Conservation (phyloP, 2,329 filamentous ascomycete species). For the Colletotrichum filicis region DNA sequence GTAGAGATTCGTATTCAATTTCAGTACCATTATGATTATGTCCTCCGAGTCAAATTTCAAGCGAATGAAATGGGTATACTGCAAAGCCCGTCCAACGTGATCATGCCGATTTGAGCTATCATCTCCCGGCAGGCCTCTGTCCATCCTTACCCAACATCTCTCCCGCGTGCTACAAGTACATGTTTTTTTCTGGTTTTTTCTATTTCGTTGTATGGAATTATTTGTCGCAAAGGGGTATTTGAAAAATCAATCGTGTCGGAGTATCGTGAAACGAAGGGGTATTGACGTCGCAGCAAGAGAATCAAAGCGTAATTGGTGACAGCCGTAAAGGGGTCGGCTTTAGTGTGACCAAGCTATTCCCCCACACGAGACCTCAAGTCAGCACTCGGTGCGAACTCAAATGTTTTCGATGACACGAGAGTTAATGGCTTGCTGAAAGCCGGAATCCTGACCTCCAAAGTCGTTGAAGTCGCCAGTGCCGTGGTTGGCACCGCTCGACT, state of each 20-base stretch:
- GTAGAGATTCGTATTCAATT: background rate
- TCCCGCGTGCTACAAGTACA: slow-evolving; percentile 18
- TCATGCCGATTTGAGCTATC: slow-evolving; percentile 23
- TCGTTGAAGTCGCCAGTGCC: slow-evolving; percentile 53
- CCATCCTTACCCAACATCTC: background rate
- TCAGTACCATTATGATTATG: slow-evolving; percentile 17
- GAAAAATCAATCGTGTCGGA: slow-evolving; percentile 17
- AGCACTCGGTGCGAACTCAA: slow-evolving; percentile 55
- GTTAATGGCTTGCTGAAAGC: slow-evolving; percentile 85
- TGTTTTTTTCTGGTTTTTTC: background rate
- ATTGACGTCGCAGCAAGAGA: background rate
- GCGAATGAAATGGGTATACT: slow-evolving; percentile 19
- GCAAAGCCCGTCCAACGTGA: slow-evolving; percentile 11
- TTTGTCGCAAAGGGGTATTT: slow-evolving; percentile 27
- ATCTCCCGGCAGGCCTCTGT: slow-evolving; percentile 14
- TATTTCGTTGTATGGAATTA: background rate
- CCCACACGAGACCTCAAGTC: slow-evolving; percentile 29
- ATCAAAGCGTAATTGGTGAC: slow-evolving; percentile 5
- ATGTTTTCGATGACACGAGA: slow-evolving; percentile 88
- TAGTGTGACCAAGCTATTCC: slow-evolving; percentile 36
- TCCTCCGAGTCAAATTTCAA: background rate
- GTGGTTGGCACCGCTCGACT: slow-evolving; percentile 53
- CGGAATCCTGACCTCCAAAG: slow-evolving; percentile 63
- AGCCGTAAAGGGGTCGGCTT: slow-evolving; percentile 14
- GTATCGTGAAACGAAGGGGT: slow-evolving; percentile 14